Percentiles rank a stretch among this genome's conserved stretches.
Evolutionary conservation across 163 green algal genomes (phyloP).

Genomic region (Scenedesmus sp.): DNA sequence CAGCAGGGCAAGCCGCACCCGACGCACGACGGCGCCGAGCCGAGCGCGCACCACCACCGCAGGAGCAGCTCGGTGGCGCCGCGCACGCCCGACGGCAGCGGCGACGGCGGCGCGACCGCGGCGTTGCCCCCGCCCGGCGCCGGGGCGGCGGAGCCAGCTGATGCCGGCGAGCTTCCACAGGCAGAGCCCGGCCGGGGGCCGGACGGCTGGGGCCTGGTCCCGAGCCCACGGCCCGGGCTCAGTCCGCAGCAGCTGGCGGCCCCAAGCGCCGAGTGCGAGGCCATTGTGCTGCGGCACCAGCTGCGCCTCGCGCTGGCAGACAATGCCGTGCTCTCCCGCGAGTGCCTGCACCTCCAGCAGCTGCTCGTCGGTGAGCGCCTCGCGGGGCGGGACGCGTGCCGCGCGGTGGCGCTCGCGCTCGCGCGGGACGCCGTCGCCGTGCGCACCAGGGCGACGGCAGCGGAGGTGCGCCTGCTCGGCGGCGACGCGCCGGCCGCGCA

Average conservation of each 20-base stretch:
- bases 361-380: constrained; percentile 27
- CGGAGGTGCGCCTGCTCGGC: too few relatives aligned
- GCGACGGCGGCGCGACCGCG: background rate
- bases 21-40: background rate
- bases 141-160: background rate
- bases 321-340: constrained; percentile 23
- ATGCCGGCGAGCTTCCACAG: background rate
- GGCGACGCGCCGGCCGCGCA: too few relatives aligned
- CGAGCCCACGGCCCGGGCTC: background rate
- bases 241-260: background rate
- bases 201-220: background rate
- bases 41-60: background rate
- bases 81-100: background rate
- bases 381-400: background rate
- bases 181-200: background rate
- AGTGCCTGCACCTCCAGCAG: constrained; percentile 38
- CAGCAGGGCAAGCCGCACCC: background rate
- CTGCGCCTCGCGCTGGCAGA: background rate
- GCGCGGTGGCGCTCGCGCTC: background rate
- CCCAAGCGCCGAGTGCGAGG: too few relatives aligned
- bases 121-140: background rate
- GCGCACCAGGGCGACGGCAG: background rate
- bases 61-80: background rate
- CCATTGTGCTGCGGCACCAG: background rate
- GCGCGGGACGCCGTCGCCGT: background rate